Conservation (phyloP, 192 early-diverging fungal genomes). For the Chytriomyces sp. region DNA sequence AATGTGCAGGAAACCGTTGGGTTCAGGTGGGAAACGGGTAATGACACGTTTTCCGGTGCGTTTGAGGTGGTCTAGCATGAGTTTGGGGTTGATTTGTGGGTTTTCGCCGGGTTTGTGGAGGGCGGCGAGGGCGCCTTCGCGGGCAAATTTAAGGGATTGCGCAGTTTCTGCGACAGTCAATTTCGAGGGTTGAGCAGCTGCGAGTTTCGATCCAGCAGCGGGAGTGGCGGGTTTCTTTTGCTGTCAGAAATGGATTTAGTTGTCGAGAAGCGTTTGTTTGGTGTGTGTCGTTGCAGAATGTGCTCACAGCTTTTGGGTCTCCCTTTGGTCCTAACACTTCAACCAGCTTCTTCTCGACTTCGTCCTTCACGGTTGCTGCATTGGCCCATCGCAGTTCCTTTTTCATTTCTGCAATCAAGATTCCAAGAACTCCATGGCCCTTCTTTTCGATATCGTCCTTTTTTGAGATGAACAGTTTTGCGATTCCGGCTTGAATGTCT, state of each 20-base stretch:
- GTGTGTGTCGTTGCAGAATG: too few relatives aligned
- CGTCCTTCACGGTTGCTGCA: conserved; percentile 81
- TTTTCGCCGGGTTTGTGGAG: conserved; percentile 97
- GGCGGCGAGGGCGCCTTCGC: conserved; percentile 89
- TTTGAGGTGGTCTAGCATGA: conserved; percentile 89
- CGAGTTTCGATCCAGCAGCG: conserved; percentile 40
- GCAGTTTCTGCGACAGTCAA: conserved; percentile 57
- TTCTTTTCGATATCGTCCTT: conserved; percentile 77
- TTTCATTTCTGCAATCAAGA: conserved; percentile 70
- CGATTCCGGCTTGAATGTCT: conserved; percentile 73
- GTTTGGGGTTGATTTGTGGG: conserved; percentile 90
- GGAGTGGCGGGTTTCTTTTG: conserved; percentile 35
- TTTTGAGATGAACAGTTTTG: conserved; percentile 65
- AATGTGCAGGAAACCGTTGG: conserved; percentile 98
- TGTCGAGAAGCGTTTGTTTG: too few relatives aligned
- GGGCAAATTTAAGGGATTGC: conserved; percentile 65
- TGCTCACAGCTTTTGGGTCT: conserved; percentile 61
- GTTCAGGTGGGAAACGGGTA: conserved; percentile 99
- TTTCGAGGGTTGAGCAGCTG: conserved; percentile 37
- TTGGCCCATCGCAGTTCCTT: conserved; percentile 89
- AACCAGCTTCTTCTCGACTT: conserved; percentile 83
- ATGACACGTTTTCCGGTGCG: conserved; percentile 89
- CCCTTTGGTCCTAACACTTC: conserved; percentile 96
- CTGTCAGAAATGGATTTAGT: not conserved
- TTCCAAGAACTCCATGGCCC: conserved; percentile 84